Conservation (phyloP, 371 early-diverging fungal genomes). For the Umbelopsis sp. region DNA sequence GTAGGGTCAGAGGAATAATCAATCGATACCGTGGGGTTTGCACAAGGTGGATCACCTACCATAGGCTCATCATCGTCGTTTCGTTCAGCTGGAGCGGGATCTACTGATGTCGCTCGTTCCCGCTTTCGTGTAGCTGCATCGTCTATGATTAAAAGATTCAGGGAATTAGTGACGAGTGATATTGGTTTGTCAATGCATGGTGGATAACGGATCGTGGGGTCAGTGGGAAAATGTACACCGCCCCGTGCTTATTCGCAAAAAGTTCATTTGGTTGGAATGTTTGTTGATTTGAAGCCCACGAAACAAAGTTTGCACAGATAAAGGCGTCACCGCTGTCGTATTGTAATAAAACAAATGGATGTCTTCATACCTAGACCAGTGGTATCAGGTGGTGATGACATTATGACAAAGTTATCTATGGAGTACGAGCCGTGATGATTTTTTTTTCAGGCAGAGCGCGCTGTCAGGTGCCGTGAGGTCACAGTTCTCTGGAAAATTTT, state of each 20-base stretch:
- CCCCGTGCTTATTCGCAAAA: no score
- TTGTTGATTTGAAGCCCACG: no score
- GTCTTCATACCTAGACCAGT: slow-evolving; percentile 24
- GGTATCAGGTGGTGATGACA: slow-evolving; percentile 28
- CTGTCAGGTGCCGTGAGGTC: slow-evolving; percentile 18
- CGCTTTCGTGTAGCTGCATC: slow-evolving; percentile 44
- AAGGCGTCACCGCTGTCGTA: neutral
- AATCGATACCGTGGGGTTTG: neutral
- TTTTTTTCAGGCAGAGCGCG: slow-evolving; percentile 9
- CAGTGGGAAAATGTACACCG: neutral
- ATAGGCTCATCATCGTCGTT: slow-evolving; percentile 25
- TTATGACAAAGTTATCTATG: slow-evolving; percentile 19
- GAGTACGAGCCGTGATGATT: neutral
- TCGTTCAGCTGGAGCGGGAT: slow-evolving; percentile 29
- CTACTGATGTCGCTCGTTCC: slow-evolving; percentile 50
- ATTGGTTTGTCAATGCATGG: no score
- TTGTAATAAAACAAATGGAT: neutral
- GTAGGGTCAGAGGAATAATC: neutral
- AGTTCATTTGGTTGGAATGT: no score
- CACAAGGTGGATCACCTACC: neutral
- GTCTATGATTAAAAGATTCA: slow-evolving; percentile 25
- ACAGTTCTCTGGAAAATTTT: slow-evolving; percentile 13
- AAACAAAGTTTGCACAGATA: no score
- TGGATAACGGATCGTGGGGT: neutral
- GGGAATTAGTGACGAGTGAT: neutral